Evolutionary conservation across 164 flowering plant species (phyloP), one percentile per base, ranked within the genome.

Genomic region (Umbellularia californica): DNA sequence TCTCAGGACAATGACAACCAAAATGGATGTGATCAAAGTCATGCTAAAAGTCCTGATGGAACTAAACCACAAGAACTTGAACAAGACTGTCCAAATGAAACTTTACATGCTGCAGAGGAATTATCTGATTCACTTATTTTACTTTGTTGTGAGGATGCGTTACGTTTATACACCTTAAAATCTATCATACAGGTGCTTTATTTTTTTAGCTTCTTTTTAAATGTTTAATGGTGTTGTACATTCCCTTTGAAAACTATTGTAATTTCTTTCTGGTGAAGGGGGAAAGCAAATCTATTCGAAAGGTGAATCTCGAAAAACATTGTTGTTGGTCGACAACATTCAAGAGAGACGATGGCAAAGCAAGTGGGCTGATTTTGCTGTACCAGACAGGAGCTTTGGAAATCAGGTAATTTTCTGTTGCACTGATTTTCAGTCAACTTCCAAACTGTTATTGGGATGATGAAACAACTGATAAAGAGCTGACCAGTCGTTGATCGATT

Each of bases 251-350:
- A 58, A 65, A n/a, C 23, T 64, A 22, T 33, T 19, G 63, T 55
- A 28, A 71, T 25, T 67, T 74, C 28, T 51, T 70, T 63, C 65
- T 74, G 50, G 76, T 33, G 64, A 75, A 94, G 98, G 97, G 96
- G 55, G 84, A 87, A 24, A 80, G 77, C 33, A 88, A 86, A 72
- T 74, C 86, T 52, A 76, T 87, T 70, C 83, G n/a, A 64, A 90
- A 92, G 85, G 88, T 91, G 76, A 88, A 87, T 74, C 91, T 90
- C 71, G 76, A 72, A 28, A 86, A 81, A 74, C 87, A 86, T 71
- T 91, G 97, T 78, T 89, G 88, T 79, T 94, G 98, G 96, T 81
- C 95, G 27, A 71, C 95, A 77, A 85, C 79, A 66, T 85, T 92
- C 73, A 85, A 74, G 81, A 68, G 7, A 14, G 85, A 82, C 82